phyloP scores from a whole-genome alignment of 2,329 filamentous ascomycete genomes.

The Pestalotiopsis sp. region DNA sequence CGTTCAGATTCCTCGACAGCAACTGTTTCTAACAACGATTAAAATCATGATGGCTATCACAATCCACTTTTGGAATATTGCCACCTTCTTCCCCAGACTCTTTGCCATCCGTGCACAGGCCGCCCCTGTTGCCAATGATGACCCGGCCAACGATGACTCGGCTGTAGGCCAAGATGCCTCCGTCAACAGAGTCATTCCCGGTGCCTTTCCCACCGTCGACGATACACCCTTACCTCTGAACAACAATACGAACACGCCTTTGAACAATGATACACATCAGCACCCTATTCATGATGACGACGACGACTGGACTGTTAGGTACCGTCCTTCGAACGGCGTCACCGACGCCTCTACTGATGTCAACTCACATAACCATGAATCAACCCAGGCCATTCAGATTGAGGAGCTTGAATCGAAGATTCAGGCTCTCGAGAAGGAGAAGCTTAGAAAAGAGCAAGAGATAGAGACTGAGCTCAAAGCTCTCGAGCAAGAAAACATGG shows the following conservation, averaged over 20 bases:
- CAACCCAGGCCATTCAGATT: neutral
- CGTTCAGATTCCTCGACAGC: no score
- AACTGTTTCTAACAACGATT: neutral
- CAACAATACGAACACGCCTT: neutral
- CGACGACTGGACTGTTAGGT: neutral
- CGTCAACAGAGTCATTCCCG: neutral
- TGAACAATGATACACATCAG: no score
- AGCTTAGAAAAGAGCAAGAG: neutral
- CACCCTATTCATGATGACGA: neutral
- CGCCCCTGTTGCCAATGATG: neutral
- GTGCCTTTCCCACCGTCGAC: neutral
- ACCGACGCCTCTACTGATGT: neutral
- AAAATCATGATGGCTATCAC: neutral
- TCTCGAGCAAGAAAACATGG: no score
- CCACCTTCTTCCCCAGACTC: neutral
- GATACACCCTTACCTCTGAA: neutral
- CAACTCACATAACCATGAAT: neutral
- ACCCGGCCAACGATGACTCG: neutral
- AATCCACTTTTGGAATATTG: neutral
- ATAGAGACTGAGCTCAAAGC: no score
- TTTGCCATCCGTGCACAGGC: neutral
- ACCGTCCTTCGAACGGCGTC: neutral
- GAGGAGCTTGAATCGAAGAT: neutral
- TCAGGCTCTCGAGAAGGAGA: neutral
- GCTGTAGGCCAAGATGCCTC: neutral